Base-by-base conservation (phyloP, 352 stramenopile species). In the Lagenidium sp. region DNA sequence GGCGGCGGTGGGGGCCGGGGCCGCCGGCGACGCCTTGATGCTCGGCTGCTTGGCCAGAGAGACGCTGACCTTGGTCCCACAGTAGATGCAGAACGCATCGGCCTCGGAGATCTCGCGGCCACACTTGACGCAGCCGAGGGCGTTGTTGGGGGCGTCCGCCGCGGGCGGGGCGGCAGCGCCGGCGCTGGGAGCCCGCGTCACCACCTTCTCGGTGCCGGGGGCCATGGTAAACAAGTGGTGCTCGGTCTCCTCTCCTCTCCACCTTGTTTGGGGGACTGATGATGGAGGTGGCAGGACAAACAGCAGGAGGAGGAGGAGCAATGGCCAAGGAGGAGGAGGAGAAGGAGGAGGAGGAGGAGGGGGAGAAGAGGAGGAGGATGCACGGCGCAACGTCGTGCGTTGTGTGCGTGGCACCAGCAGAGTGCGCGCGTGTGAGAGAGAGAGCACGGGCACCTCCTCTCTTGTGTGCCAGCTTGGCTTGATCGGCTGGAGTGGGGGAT, bases 11-110 rank as follows among this genome's bases (percentile, higher is more conserved):
- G 40, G 15, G 4, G 23, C 20, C 4, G 47, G 21, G 21, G 31
- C 52, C 24, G 19, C 16, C 28, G 30, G 26, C 49, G 36, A 22
- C 15, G 36, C 25, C 19, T 53, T 42, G 32, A 18, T 20, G 36
- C 51, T 55, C 22, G 62, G 55, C 47, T 72, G 67, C 56, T 82
- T 66, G 5, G 67, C 65, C 21, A 83, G 43, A 53, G 72, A 77
- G 39, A 79, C 53, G 41, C 66, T 80, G 48, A 90, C 77, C 41
- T 90, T 90, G 43, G 77, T 92, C 50, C 80, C 80, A 46, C 80
- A 92, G 61, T 84, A 92, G 60, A 92, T 92, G 57, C 80, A 92
- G 60, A 92, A 89, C 32, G 77, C 63, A 63, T 92, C 80, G 21
- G 69, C 42, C 42, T 80, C 60, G 35, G 77, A 67, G 50, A 92